A percentile compares a stretch with the other conserved stretches of the same genome.
Evolutionary conservation across 2,329 filamentous ascomycete species (phyloP).

Genomic region (Neobulgaria alba): DNA sequence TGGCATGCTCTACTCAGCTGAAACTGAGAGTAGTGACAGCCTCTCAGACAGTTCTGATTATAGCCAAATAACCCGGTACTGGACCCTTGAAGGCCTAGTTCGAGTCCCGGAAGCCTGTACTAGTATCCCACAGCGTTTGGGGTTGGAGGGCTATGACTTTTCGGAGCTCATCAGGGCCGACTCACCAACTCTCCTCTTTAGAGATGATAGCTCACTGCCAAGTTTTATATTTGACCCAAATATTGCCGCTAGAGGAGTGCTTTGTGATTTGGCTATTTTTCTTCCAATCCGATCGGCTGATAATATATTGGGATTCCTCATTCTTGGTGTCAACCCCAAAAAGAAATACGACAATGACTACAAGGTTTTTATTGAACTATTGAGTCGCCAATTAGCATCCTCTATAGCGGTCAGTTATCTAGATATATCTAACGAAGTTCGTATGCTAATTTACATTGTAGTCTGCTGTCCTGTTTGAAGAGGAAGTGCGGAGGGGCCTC

Average conservation of each 20-base stretch:
- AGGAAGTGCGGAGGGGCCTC: slow-evolving; percentile 65
- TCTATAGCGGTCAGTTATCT: too few species aligned
- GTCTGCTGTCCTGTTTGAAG: slow-evolving; percentile 74
- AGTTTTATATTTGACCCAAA: too few species aligned
- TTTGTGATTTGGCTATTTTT: slow-evolving; percentile 57
- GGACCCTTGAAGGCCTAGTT: slow-evolving; percentile 17
- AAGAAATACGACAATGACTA: slow-evolving; percentile 75
- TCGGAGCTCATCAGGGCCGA: slow-evolving; percentile 12
- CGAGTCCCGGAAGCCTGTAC: slow-evolving; percentile 7
- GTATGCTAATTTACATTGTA: too few species aligned
- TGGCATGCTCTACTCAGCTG: slow-evolving; percentile 28
- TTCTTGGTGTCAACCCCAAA: slow-evolving; percentile 70
- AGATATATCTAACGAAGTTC: too few species aligned
- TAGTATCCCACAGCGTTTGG: slow-evolving; percentile 7
- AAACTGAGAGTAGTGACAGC: slow-evolving; percentile 19
- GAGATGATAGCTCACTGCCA: slow-evolving; percentile 45
- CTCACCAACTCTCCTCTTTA: slow-evolving; percentile 10
- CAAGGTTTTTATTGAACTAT: slow-evolving; percentile 63
- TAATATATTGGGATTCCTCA: slow-evolving; percentile 63
- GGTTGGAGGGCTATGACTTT: slow-evolving; percentile 10
- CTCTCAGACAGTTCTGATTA: slow-evolving; percentile 15
- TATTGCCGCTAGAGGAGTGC: too few species aligned
- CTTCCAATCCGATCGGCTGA: slow-evolving; percentile 64
- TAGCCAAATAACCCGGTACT: slow-evolving; percentile 10
- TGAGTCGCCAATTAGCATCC: slow-evolving; percentile 67